Evolutionary conservation across 495 filamentous ascomycete species (phyloP).

Genomic region (Penicillium parvum): DNA sequence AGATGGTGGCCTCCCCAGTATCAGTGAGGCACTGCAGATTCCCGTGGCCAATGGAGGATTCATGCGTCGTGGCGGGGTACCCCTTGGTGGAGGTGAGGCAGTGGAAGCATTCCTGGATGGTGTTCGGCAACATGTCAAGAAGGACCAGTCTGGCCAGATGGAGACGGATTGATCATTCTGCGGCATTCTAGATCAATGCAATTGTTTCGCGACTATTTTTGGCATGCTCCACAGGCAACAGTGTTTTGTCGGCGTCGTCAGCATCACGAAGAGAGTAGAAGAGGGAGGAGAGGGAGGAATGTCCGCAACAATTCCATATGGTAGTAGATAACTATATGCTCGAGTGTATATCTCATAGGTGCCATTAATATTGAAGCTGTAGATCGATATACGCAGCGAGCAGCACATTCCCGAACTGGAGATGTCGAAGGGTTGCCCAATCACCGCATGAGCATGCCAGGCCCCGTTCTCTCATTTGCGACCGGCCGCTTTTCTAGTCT

Average conservation of each 20-base stretch:
- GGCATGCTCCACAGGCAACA: constrained; percentile 23
- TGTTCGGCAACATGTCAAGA: constrained; percentile 67
- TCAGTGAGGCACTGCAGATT: constrained; percentile 80
- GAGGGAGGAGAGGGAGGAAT: constrained; percentile 1
- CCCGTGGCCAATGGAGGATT: constrained; percentile 77
- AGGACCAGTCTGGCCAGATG: constrained; percentile 38
- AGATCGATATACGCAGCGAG: no score
- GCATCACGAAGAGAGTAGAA: constrained; percentile 2
- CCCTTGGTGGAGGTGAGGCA: constrained; percentile 82
- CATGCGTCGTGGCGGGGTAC: constrained; percentile 64
- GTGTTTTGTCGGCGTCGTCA: constrained; percentile 17
- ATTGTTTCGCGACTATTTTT: constrained; percentile 25
- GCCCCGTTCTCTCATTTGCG: constrained; percentile 10
- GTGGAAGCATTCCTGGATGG: constrained; percentile 88
- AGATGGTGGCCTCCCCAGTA: constrained; percentile 87
- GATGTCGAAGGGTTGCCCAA: constrained; percentile 6
- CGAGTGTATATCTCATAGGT: no score
- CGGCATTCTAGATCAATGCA: no score
- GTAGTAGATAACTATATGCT: neutral
- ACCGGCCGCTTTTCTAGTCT: constrained; percentile 10
- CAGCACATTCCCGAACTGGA: no score
- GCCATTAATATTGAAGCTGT: no score
- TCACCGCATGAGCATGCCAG: constrained; percentile 3
- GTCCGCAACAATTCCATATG: neutral
- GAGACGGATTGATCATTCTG: constrained; percentile 45